Evolutionary conservation across 805 yeast genomes (phyloP).

Genomic region (Barnettozyma californica): DNA sequence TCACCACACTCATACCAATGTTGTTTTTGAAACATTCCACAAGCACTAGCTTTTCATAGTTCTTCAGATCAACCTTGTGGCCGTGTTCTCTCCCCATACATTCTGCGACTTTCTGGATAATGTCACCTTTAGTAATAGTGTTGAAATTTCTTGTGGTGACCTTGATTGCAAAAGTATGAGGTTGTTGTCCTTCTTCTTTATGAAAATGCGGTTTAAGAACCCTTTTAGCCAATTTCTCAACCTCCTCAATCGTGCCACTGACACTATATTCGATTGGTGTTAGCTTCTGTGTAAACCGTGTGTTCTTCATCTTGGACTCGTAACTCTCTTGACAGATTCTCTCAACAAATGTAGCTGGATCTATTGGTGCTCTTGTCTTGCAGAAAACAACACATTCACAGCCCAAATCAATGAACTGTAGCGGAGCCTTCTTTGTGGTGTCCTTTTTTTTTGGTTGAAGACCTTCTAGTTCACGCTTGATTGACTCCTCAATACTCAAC

Average conservation of each 20-base stretch:
- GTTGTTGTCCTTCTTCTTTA: slow-evolving; percentile 31
- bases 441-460: slow-evolving; percentile 33
- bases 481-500: slow-evolving; percentile 68
- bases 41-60: slow-evolving; percentile 70
- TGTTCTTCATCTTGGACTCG: slow-evolving; percentile 48
- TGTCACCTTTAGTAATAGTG: slow-evolving; percentile 62
- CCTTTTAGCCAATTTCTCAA: slow-evolving; percentile 49
- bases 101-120: slow-evolving; percentile 67
- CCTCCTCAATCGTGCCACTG: slow-evolving; percentile 64
- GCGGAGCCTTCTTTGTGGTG: slow-evolving; percentile 39
- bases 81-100: slow-evolving; percentile 64
- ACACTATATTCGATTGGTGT: slow-evolving; percentile 78
- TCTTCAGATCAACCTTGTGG: slow-evolving; percentile 75
- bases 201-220: slow-evolving; percentile 72
- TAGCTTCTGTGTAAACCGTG: slow-evolving; percentile 70
- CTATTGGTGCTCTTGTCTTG: slow-evolving; percentile 72
- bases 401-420: slow-evolving; percentile 58
- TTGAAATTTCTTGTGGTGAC: slow-evolving; percentile 76
- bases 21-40: slow-evolving; percentile 87
- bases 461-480: slow-evolving; percentile 63
- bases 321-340: slow-evolving; percentile 57
- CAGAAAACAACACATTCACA: slow-evolving; percentile 85
- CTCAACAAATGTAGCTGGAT: slow-evolving; percentile 68
- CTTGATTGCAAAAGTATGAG: slow-evolving; percentile 68
- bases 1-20: slow-evolving; percentile 82